These are phyloP conservation scores for Globisporangium rhizosaccharum DNA, from an alignment of 352 stramenopile genomes.

Conservation along the genomic window DNA sequence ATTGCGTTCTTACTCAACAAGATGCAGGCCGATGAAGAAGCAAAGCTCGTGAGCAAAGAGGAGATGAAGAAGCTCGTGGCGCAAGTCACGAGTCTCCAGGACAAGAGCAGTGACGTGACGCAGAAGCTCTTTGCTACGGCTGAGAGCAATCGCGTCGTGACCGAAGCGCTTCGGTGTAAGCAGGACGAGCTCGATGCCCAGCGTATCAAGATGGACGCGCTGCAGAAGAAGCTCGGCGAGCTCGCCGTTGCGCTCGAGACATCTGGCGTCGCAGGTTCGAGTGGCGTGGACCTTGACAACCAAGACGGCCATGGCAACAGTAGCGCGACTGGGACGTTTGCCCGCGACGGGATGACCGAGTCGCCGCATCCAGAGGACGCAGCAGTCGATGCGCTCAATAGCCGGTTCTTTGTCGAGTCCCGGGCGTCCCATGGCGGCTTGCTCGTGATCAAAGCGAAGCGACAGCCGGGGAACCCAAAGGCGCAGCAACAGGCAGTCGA, in stretches of 20 bases:
- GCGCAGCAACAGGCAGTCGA: conserved; percentile 60
- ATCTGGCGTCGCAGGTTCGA: conserved; percentile 21
- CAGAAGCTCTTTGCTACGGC: conserved; percentile 87
- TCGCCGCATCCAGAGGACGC: conserved; percentile 52
- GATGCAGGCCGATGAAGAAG: conserved; percentile 95
- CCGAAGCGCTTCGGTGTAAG: conserved; percentile 83
- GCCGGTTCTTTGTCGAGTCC: conserved; percentile 86
- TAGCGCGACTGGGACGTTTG: conserved; percentile 2
- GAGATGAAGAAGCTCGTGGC: conserved; percentile 93
- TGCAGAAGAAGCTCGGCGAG: conserved; percentile 67
- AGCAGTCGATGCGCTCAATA: conserved; percentile 44
- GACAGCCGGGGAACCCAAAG: conserved; percentile 61
- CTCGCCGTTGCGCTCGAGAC: conserved; percentile 55
- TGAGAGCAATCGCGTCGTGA: conserved; percentile 92
- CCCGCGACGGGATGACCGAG: conserved; percentile 15
- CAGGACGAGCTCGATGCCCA: conserved; percentile 89
- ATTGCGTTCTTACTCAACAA: conserved; percentile 95
- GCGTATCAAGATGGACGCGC: conserved; percentile 75
- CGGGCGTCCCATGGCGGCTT: conserved; percentile 78
- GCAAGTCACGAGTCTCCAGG: conserved; percentile 85
- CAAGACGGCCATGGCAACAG: conserved; percentile 18
- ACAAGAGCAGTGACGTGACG: conserved; percentile 87
- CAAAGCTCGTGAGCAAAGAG: conserved; percentile 89
- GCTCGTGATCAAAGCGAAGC: conserved; percentile 89
- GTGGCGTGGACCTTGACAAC: conserved; percentile 14